phyloP scores from a whole-genome alignment of 2,329 filamentous ascomycete species.

The Teratosphaeriaceae sp. region DNA sequence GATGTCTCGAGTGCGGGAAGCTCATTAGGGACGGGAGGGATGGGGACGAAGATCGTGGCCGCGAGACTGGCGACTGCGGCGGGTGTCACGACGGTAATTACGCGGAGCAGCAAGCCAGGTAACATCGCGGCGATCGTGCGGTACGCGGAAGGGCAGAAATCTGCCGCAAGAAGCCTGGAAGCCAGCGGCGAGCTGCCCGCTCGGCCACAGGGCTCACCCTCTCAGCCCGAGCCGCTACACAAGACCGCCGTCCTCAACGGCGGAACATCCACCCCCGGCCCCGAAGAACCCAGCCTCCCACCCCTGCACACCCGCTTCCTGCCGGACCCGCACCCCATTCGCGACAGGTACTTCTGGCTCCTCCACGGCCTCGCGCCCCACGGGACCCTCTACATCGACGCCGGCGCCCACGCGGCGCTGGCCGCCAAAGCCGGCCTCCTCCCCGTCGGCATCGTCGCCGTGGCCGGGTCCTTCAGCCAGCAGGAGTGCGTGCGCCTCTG shows the following conservation, averaged over 20 bases:
- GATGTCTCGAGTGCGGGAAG: constrained; percentile 91
- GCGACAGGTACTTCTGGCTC: constrained; percentile 95
- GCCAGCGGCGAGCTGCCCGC: constrained; percentile 19
- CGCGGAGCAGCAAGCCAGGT: constrained; percentile 83
- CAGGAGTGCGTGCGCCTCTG: constrained; percentile 87
- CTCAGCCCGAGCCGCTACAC: constrained; percentile 10
- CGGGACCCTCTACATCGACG: constrained; percentile 86
- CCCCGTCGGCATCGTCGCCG: constrained; percentile 82
- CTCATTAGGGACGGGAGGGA: constrained; percentile 84
- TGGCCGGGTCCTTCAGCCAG: constrained; percentile 81
- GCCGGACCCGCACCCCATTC: constrained; percentile 74
- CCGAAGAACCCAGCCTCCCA: constrained; percentile 27
- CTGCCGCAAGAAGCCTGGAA: constrained; percentile 22
- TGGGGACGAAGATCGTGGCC: constrained; percentile 96
- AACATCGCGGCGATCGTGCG: constrained; percentile 84
- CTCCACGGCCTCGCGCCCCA: constrained; percentile 86
- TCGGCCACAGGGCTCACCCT: neutral
- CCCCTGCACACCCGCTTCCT: constrained; percentile 90
- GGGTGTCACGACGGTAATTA: constrained; percentile 93
- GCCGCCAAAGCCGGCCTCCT: constrained; percentile 79
- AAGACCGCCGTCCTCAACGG: constrained; percentile 20
- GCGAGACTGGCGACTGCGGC: constrained; percentile 87
- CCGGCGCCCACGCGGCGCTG: constrained; percentile 77
- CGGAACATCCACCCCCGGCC: constrained; percentile 18
- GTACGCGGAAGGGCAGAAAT: constrained; percentile 63